A percentile compares a stretch with the other conserved stretches of the same genome.
phyloP scores from a whole-genome alignment of 2,329 filamentous ascomycete genomes.

The Periconia digitata region DNA sequence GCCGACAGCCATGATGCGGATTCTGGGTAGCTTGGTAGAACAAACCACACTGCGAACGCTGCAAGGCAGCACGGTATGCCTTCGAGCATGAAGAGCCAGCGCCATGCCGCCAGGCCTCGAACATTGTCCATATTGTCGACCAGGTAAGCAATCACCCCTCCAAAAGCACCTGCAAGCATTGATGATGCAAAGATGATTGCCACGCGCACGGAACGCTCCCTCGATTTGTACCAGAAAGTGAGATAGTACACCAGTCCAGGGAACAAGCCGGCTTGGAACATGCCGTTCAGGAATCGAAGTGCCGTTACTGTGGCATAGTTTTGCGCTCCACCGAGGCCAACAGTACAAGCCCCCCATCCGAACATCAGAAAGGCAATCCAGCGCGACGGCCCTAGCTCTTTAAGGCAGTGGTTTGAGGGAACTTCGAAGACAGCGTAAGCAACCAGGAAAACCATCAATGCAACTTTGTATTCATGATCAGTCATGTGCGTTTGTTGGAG shows the following conservation, averaged over 20 bases:
- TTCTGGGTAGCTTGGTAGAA: slow-evolving; percentile 54
- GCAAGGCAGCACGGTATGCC: slow-evolving; percentile 25
- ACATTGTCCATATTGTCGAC: slow-evolving; percentile 46
- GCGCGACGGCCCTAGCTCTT: slow-evolving; percentile 53
- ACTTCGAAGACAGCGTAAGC: slow-evolving; percentile 46
- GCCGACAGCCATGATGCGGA: slow-evolving; percentile 49
- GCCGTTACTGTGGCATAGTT: slow-evolving; percentile 46
- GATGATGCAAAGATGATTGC: slow-evolving; percentile 59
- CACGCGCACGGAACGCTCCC: slow-evolving; percentile 61
- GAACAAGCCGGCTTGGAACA: slow-evolving; percentile 31
- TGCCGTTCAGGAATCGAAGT: slow-evolving; percentile 45
- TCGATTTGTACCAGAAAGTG: slow-evolving; percentile 58
- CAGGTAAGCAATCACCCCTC: slow-evolving; percentile 58
- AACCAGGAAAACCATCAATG: slow-evolving; percentile 32
- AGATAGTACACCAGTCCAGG: slow-evolving; percentile 53
- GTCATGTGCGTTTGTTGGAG: slow-evolving; percentile 64
- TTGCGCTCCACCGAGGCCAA: slow-evolving; percentile 48
- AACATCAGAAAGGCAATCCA: slow-evolving; percentile 49
- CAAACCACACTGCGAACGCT: slow-evolving; percentile 44
- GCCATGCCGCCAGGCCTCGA: slow-evolving; percentile 36
- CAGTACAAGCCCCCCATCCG: slow-evolving; percentile 47
- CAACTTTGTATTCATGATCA: slow-evolving; percentile 53
- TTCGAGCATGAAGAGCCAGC: slow-evolving; percentile 31
- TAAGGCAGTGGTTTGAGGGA: slow-evolving; percentile 64
- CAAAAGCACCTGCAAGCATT: slow-evolving; percentile 59